These are phyloP conservation scores for Tilletiopsis washingtonensis DNA, from an alignment of 1,284 basidiomycete species.

Conservation along the genomic window DNA sequence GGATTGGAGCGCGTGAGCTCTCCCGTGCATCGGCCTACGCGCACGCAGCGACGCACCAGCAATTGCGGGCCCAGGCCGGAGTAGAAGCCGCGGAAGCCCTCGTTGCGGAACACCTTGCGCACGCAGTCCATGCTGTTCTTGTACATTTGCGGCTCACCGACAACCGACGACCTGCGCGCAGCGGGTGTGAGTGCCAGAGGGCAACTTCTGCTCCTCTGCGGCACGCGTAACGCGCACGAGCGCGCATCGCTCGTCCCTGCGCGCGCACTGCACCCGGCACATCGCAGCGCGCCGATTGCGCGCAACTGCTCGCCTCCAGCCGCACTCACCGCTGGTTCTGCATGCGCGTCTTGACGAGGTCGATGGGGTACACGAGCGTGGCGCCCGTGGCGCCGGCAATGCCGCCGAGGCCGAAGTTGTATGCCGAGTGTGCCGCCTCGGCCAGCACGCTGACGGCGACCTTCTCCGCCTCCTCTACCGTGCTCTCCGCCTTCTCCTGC, in stretches of 20 bases:
- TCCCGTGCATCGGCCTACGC: too few species aligned
- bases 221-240: too few species aligned
- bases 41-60: conserved; percentile 54
- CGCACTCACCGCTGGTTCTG: conserved; percentile 68
- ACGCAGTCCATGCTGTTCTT: conserved; percentile 65
- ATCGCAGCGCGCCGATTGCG: not conserved
- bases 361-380: conserved; percentile 87
- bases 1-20: not conserved
- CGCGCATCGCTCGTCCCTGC: too few species aligned
- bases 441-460: conserved; percentile 10
- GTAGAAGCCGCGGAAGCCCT: conserved; percentile 88
- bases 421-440: conserved; percentile 50
- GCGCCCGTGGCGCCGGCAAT: conserved; percentile 82
- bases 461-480: conserved; percentile 7
- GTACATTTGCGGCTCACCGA: conserved; percentile 46
- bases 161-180: conserved; percentile 24
- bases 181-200: not conserved
- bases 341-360: conserved; percentile 78
- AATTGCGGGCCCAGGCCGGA: conserved; percentile 91
- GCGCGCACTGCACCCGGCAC: not conserved
- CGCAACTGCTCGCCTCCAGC: not conserved
- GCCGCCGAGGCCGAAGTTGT: conserved; percentile 85
- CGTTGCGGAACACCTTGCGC: conserved; percentile 85
- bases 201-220: too few species aligned
- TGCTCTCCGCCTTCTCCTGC: conserved; percentile 3